A percentile compares a stretch with the other conserved stretches of the same genome.
Conservation (phyloP, 2,329 filamentous ascomycete species). For the Pseudogymnoascus sp. region DNA sequence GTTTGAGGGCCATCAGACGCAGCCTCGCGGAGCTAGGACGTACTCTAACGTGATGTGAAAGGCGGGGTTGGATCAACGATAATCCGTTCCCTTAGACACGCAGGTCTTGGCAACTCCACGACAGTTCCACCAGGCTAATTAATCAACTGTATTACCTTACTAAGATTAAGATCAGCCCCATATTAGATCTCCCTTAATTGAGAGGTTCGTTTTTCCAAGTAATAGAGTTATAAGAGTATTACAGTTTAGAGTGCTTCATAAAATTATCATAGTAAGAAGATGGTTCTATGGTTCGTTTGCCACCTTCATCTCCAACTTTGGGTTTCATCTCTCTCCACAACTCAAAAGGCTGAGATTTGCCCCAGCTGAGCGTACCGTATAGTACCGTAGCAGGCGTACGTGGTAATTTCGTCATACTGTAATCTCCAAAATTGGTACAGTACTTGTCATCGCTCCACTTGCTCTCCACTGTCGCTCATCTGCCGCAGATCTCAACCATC, state of each 20-base stretch:
- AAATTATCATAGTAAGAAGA: not conserved
- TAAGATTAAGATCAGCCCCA: not conserved
- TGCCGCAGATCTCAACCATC: slow-evolving; percentile 7
- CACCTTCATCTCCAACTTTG: not conserved
- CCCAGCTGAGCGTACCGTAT: not conserved
- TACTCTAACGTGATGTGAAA: slow-evolving; percentile 1
- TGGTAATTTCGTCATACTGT: slow-evolving; percentile 7
- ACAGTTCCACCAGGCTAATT: not conserved
- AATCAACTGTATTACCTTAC: not conserved
- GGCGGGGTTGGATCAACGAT: slow-evolving; percentile 7
- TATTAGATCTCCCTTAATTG: slow-evolving; percentile 2
- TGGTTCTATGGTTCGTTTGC: not conserved
- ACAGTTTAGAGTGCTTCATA: not conserved
- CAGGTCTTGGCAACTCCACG: not conserved
- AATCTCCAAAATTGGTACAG: slow-evolving; percentile 2
- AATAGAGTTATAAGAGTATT: not conserved
- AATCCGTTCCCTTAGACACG: not conserved
- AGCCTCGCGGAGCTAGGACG: slow-evolving; percentile 3
- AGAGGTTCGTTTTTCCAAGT: not conserved
- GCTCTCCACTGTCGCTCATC: slow-evolving; percentile 7
- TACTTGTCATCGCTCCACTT: slow-evolving; percentile 8
- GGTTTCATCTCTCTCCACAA: not conserved
- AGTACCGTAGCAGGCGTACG: not conserved
- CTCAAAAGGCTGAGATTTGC: not conserved
- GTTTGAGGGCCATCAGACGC: not conserved